These are phyloP conservation scores for Moesziomyces sp. DNA, from an alignment of 1,284 basidiomycete genomes.

Conservation along the genomic window DNA sequence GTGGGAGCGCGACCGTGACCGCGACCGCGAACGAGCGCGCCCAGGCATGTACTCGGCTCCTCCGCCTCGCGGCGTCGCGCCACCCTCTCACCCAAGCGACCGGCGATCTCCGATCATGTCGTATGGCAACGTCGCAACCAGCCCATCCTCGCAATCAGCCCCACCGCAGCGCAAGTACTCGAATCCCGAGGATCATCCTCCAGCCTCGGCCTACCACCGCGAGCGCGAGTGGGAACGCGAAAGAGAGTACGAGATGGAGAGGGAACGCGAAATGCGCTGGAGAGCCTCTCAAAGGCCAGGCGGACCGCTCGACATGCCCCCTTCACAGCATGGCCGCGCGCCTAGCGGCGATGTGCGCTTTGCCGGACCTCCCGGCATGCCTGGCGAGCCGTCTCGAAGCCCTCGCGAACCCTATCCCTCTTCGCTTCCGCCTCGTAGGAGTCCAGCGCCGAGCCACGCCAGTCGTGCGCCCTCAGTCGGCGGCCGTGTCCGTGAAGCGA, in stretches of 20 bases:
- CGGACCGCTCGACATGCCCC: constrained; percentile 23
- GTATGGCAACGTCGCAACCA: constrained; percentile 21
- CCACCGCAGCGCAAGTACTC: constrained; percentile 52
- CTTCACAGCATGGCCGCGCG: constrained; percentile 16
- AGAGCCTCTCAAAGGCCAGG: constrained; percentile 35
- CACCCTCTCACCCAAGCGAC: constrained; percentile 14
- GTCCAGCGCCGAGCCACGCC: constrained; percentile 26
- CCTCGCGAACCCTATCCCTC: constrained; percentile 29
- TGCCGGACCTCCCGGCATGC: constrained; percentile 24
- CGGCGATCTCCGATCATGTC: constrained; percentile 34
- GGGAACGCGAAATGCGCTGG: constrained; percentile 49
- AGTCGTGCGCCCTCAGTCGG: constrained; percentile 8
- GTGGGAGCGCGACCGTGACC: constrained; percentile 26
- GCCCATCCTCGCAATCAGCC: constrained; percentile 38
- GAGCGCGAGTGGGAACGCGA: constrained; percentile 50
- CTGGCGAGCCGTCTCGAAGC: constrained; percentile 26
- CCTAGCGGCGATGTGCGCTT: constrained; percentile 41
- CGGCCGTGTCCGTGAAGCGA: constrained; percentile 34
- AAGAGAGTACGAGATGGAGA: constrained; percentile 41
- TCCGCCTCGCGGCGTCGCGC: constrained; percentile 26
- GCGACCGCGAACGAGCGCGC: constrained; percentile 27
- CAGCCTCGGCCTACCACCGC: constrained; percentile 23
- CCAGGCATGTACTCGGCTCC: constrained; percentile 21
- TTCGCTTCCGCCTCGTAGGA: constrained; percentile 30
- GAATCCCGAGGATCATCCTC: constrained; percentile 40